Base-by-base conservation (phyloP, 768 basidiomycete species). In the Tulasnella sp. region DNA sequence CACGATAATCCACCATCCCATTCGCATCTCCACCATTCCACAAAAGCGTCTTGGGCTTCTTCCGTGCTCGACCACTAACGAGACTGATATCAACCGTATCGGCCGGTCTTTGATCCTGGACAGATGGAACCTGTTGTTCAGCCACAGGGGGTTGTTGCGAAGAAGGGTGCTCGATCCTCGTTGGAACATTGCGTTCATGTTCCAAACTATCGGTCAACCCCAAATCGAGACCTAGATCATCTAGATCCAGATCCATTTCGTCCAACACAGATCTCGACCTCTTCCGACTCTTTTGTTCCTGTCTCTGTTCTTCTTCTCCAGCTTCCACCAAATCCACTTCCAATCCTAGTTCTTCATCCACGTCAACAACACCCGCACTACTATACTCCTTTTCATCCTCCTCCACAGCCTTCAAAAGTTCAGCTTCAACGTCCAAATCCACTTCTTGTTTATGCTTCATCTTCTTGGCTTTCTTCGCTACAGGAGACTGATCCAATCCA, bases 271-370 rank as follows among this genome's bases (percentile, higher is more conserved):
- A 65, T 66, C 53, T 63, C 61, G 5, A 60, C 55, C 57, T 70
- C 73, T 67, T 70, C 74, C 60, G 58, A 65, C 50, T 53, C 62
- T 61, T 69, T 75, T 65, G 63, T 67, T 29, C 57, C 51, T 51
- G 57, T 58, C 60, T 61, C 62, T 40, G 45, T 53, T 39, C 41
- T 37, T 31, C 28, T 20, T 33, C 40, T 53, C 35, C 29, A n/a
- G 27, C 16, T 19, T 41, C 12, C 20, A 31, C 5, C 3, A 24
- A 22, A 13, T 41, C 37, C 4, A 32, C 16, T 24, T 45, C 16
- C 40, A 31, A 27, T 3, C 15, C 4, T 3, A 37, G 22, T 20
- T 34, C 5, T 3, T 22, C 12, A 12, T 51, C 49, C 19, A 40
- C 19, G n/a, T 40, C 39, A n/a, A n/a, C n/a, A n/a, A n/a, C n/a